Conservation (phyloP, 139 green algal species). For the Micractinium conductrix region DNA sequence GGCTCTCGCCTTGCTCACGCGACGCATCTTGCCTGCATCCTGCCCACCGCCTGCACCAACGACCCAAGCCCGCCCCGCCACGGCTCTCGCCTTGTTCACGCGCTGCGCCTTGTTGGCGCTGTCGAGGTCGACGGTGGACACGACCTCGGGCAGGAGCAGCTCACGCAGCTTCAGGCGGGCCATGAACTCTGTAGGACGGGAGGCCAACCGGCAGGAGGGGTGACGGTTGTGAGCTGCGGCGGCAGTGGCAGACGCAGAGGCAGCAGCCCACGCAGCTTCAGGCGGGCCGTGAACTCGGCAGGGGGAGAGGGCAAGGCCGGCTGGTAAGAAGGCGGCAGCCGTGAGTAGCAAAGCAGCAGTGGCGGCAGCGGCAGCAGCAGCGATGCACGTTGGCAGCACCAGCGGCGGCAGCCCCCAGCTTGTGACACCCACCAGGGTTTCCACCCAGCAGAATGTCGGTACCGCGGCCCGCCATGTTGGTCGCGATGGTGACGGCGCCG, state of each 20-base stretch:
- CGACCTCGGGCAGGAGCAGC: slow-evolving; percentile 87
- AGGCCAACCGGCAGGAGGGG: not conserved
- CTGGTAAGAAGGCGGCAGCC: not conserved
- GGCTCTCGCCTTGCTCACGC: too few relatives aligned
- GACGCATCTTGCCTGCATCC: too few relatives aligned
- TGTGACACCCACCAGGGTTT: slow-evolving; percentile 65
- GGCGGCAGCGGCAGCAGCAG: not conserved
- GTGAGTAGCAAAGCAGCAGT: not conserved
- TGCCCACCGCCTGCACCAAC: too few relatives aligned
- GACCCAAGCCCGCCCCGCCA: too few relatives aligned
- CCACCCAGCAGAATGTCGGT: slow-evolving; percentile 99
- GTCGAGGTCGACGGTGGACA: slow-evolving; percentile 53
- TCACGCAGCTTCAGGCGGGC: slow-evolving; percentile 93
- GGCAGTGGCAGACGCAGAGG: slow-evolving; percentile 46
- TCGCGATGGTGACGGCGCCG: slow-evolving; percentile 94
- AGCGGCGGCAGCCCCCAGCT: not conserved
- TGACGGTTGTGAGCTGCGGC: not conserved
- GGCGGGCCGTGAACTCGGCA: slow-evolving; percentile 81
- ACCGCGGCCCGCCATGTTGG: slow-evolving; percentile 98
- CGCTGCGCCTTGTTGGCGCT: slow-evolving; percentile 12
- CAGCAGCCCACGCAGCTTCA: slow-evolving; percentile 94
- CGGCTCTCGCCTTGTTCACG: slow-evolving; percentile 23
- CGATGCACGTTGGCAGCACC: not conserved
- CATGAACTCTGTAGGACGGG: slow-evolving; percentile 73
- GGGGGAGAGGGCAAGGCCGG: not conserved